These are phyloP conservation scores for Chenopodium album DNA, from an alignment of 148 eudicot genomes.

Conservation along the genomic window DNA sequence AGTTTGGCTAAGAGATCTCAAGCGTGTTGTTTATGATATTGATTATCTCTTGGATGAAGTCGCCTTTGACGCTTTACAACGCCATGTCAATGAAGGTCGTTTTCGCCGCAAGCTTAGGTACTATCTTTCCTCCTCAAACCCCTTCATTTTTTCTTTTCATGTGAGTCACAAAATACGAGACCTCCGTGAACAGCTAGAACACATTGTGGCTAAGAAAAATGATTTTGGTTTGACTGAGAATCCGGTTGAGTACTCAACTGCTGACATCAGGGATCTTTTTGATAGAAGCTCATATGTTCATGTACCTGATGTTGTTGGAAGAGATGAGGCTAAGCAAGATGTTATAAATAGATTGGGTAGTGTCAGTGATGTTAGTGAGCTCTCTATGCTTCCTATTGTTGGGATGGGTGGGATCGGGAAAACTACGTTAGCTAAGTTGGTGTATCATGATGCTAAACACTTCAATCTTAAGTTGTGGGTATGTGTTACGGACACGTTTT, in stretches of 20 bases:
- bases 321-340: slow-evolving; percentile 17
- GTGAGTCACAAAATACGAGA: slow-evolving; percentile 23
- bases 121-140: slow-evolving; percentile 19
- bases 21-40: slow-evolving; percentile 7
- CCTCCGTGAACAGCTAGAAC: slow-evolving; percentile 10
- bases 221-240: slow-evolving; percentile 25
- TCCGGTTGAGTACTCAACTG: background rate
- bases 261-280: no score
- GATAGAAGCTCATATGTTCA: no score
- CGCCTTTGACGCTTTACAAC: slow-evolving; percentile 1
- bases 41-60: slow-evolving; percentile 11
- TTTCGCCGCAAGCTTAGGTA: slow-evolving; percentile 6
- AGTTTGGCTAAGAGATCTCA: slow-evolving; percentile 30
- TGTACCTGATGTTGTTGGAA: no score
- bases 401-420: slow-evolving; percentile 41
- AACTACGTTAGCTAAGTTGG: slow-evolving; percentile 32
- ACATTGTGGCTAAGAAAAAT: slow-evolving; percentile 12
- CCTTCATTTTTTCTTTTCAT: background rate
- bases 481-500: slow-evolving; percentile 25
- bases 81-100: background rate
- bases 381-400: slow-evolving; percentile 27
- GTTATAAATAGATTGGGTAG: background rate
- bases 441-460: slow-evolving; percentile 7
- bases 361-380: background rate
- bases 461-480: slow-evolving; percentile 35